Base-by-base conservation (phyloP, 805 yeast genomes). In the Maudiozyma bulderi region DNA sequence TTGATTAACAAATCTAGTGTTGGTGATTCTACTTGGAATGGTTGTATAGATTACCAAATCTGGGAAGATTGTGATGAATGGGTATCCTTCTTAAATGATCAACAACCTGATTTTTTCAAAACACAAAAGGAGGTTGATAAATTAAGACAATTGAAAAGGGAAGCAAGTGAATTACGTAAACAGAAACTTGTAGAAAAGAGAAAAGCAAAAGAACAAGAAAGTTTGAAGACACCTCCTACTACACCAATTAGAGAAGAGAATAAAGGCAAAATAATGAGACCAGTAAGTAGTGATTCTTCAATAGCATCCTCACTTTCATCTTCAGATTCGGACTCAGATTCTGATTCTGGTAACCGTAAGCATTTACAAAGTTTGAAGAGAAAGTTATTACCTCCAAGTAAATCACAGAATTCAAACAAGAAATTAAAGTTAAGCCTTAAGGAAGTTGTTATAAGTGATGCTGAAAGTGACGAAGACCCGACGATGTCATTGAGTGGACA, bases 21-120 rank as follows among this genome's bases (percentile, higher is more conserved):
- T 8, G 73, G 84, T 2, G 71, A 75, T 47, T 71, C 80, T 40
- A 69, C 73, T 15, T 91, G 97, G 95, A 75, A 78, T 35, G 74
- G 74, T 0, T 67, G 77, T 8, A 78, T 90, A 46, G 97, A 91
- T 66, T 86, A 81, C 66, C 95, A 89, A 59, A 75, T 91, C 4
- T 66, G 78, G 46, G 69, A 81, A 46, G 96, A 88, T 60, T 86
- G 96, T 62, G 98, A 91, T 66, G 73, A 73, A 28, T 91, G 95
- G 80, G 84, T 89, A 29, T 65, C 69, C 13, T 71, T 73, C 42
- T 64, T 86, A 37, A 74, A 76, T 54, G 48, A 52, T 5, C 74
- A 78, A 40, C 66, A 80, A 6, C 89, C 93, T 2, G 77, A 74
- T 51, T 71, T 83, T 56, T 85, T 84, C 70, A 71, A 74, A 60